Evolutionary conservation across 768 basidiomycete genomes (phyloP).

Genomic region (Amanita pallidorosea): DNA sequence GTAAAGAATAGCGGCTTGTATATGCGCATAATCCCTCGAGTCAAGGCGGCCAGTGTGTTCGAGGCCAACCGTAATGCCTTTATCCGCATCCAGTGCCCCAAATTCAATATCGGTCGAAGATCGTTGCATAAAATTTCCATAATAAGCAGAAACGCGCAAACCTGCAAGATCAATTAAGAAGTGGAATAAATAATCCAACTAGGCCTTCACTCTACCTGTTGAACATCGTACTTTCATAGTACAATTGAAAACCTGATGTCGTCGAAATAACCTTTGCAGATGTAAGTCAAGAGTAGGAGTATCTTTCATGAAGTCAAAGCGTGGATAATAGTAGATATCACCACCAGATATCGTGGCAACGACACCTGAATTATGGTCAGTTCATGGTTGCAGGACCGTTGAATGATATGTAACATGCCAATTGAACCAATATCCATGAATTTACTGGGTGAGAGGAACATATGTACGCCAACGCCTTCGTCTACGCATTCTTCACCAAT

Average conservation of each 20-base stretch:
- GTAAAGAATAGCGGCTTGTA: constrained; percentile 86
- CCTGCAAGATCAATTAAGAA: constrained; percentile 24
- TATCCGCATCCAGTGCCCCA: constrained; percentile 73
- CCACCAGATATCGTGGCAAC: constrained; percentile 76
- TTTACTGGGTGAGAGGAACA: constrained; percentile 75
- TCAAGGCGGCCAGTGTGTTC: constrained; percentile 63
- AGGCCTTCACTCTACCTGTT: constrained; percentile 37
- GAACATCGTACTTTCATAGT: constrained; percentile 78
- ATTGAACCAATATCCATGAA: constrained; percentile 85
- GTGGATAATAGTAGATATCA: constrained; percentile 84
- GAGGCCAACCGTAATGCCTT: constrained; percentile 64
- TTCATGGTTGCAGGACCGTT: background rate
- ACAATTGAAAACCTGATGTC: constrained; percentile 74
- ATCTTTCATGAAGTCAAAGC: constrained; percentile 70
- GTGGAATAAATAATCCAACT: background rate
- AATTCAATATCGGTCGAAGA: constrained; percentile 68
- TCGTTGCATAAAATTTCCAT: constrained; percentile 63
- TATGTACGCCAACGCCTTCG: constrained; percentile 81
- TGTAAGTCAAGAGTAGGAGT: constrained; percentile 60
- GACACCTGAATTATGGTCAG: constrained; percentile 30
- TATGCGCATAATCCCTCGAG: constrained; percentile 59
- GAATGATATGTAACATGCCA: constrained; percentile 28
- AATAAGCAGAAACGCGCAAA: constrained; percentile 51
- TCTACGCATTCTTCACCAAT: constrained; percentile 85
- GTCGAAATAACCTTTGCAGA: constrained; percentile 51